phyloP scores from a whole-genome alignment of 2,329 filamentous ascomycete species.

The Clonostachys solani region DNA sequence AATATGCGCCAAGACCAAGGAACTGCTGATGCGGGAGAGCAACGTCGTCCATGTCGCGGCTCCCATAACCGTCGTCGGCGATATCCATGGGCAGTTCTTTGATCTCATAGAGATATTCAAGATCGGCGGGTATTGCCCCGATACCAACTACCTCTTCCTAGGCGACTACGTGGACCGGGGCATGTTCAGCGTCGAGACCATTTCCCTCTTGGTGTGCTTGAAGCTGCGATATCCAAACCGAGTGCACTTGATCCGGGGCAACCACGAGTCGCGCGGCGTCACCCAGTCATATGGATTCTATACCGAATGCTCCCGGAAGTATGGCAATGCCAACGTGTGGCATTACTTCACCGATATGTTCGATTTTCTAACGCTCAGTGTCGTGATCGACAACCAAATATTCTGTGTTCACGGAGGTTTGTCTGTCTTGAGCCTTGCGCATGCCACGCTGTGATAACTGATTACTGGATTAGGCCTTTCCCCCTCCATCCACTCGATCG shows the following conservation, averaged over 20 bases:
- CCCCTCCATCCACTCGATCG: constrained; percentile 92
- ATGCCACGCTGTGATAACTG: not conserved
- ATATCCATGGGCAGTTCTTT: constrained; percentile 98
- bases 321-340: constrained; percentile 98
- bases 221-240: constrained; percentile 95
- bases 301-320: constrained; percentile 95
- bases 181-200: constrained; percentile 98
- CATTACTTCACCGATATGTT: constrained; percentile 99
- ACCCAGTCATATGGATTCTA: constrained; percentile 99
- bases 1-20: constrained; percentile 98
- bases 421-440: constrained; percentile 8
- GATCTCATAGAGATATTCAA: constrained; percentile 99
- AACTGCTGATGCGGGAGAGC: constrained; percentile 98
- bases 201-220: constrained; percentile 93
- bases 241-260: constrained; percentile 93
- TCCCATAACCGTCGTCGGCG: constrained; percentile 94
- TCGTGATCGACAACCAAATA: constrained; percentile 98
- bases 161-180: constrained; percentile 98
- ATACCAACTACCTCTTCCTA: constrained; percentile 97
- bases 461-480: constrained; percentile 56
- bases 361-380: constrained; percentile 92
- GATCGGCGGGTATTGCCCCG: constrained; percentile 94
- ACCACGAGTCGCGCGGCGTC: constrained; percentile 95
- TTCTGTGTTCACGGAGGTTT: constrained; percentile 94
- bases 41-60: constrained; percentile 97